phyloP scores from a whole-genome alignment of 257 asterid species.

The Fraxinus cuspidata region DNA sequence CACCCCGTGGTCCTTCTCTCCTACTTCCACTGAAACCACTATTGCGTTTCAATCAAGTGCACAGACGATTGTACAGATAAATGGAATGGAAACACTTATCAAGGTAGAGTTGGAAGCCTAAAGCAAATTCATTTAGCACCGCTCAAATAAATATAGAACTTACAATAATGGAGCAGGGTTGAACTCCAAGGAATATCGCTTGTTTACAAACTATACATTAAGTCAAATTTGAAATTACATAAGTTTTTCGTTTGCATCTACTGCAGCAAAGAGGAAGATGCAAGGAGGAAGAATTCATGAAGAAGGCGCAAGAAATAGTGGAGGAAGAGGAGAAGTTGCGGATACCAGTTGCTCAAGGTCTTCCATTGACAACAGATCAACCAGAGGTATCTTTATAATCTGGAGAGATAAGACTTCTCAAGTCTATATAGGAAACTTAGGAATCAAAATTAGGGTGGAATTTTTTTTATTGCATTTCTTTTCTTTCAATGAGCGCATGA shows the following conservation, averaged over 20 bases:
- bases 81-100: background rate
- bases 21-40: no score
- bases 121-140: background rate
- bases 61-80: no score
- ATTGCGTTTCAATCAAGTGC: no score
- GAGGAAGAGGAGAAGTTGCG: conserved; percentile 82
- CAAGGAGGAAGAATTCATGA: conserved; percentile 81
- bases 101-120: background rate
- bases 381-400: conserved; percentile 71
- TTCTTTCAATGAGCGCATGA: no score
- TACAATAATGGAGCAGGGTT: background rate
- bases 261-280: conserved; percentile 82
- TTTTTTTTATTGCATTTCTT: background rate
- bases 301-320: conserved; percentile 64
- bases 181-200: background rate
- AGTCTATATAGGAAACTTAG: conserved; percentile 7
- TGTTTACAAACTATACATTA: background rate
- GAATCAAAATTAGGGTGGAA: background rate
- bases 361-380: conserved; percentile 96
- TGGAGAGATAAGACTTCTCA: background rate
- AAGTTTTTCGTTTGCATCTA: conserved; percentile 9
- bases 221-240: conserved; percentile 8
- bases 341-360: conserved; percentile 91
- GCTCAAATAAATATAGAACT: background rate
- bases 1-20: no score